Evolutionary conservation across 305 asterid species (phyloP).

Genomic region (Fraxinus velutina): DNA sequence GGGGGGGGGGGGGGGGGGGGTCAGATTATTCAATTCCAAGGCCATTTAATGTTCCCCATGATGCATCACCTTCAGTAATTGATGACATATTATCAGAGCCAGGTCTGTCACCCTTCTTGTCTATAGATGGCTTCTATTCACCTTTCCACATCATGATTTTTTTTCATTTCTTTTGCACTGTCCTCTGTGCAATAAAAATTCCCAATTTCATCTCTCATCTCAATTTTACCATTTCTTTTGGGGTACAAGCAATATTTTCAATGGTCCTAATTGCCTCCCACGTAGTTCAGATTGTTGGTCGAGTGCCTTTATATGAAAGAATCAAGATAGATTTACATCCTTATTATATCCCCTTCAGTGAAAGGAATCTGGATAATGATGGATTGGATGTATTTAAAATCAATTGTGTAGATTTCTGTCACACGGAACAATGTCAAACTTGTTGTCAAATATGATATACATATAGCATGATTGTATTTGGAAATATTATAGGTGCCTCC

Average conservation of each 20-base stretch:
- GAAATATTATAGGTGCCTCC: not conserved
- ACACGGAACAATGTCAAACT: too few species aligned
- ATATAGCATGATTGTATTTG: not conserved
- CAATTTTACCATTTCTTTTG: not conserved
- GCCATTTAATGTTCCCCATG: conserved; percentile 34
- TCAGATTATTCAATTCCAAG: not conserved
- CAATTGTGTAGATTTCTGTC: too few species aligned
- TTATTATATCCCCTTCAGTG: too few species aligned
- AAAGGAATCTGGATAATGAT: too few species aligned
- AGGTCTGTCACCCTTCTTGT: conserved; percentile 44
- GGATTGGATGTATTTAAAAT: too few species aligned
- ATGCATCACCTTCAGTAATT: conserved; percentile 46
- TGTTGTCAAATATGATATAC: too few species aligned
- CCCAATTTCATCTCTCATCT: not conserved
- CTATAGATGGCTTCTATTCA: conserved; percentile 26
- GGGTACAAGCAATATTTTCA: not conserved
- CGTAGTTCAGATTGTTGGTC: not conserved
- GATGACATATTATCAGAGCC: conserved; percentile 27
- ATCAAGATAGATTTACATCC: too few species aligned
- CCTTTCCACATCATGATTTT: conserved; percentile 21
- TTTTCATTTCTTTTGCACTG: not conserved
- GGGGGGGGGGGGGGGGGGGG: not conserved
- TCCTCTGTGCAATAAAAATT: not conserved
- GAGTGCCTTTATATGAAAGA: too few species aligned
- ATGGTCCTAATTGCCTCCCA: not conserved